Evolutionary conservation across 768 basidiomycete species (phyloP).

Genomic region (Lactarius tabidus): DNA sequence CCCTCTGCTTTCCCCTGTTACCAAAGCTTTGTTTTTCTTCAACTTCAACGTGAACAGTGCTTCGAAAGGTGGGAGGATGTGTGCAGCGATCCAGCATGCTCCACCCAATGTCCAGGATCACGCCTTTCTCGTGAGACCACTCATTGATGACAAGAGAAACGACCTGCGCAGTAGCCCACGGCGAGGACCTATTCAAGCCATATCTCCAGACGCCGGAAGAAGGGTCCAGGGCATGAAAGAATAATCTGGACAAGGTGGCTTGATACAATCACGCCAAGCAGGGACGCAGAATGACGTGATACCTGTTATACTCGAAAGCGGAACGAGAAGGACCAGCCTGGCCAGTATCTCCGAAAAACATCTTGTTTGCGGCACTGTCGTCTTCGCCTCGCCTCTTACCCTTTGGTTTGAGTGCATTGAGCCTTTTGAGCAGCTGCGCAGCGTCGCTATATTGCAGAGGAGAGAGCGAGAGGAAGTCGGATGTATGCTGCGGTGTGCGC

Average conservation of each 20-base stretch:
- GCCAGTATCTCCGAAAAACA: conserved; percentile 5
- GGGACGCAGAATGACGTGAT: neutral
- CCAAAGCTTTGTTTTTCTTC: conserved; percentile 17
- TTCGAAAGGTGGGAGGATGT: conserved; percentile 7
- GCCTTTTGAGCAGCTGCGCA: conserved; percentile 16
- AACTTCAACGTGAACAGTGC: conserved; percentile 17
- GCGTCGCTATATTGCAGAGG: conserved; percentile 19
- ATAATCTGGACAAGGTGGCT: conserved; percentile 9
- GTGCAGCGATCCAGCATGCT: conserved; percentile 8
- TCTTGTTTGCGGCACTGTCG: conserved; percentile 20
- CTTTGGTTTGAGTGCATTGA: conserved; percentile 17
- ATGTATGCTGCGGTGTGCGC: neutral
- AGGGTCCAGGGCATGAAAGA: conserved; percentile 18
- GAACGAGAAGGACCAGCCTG: conserved; percentile 18
- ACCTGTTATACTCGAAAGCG: conserved; percentile 22
- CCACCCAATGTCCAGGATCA: conserved; percentile 24
- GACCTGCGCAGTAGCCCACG: conserved; percentile 10
- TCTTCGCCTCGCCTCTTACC: conserved; percentile 14
- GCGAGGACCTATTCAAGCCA: conserved; percentile 11
- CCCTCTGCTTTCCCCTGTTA: conserved; percentile 15
- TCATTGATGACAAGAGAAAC: conserved; percentile 21
- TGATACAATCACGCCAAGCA: neutral
- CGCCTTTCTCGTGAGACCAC: conserved; percentile 20
- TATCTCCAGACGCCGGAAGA: conserved; percentile 13
- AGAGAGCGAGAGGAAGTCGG: conserved; percentile 23